Percentiles rank a stretch among this genome's conserved stretches.
phyloP scores from a whole-genome alignment of 345 rosid genomes.

The Salix purpurea region DNA sequence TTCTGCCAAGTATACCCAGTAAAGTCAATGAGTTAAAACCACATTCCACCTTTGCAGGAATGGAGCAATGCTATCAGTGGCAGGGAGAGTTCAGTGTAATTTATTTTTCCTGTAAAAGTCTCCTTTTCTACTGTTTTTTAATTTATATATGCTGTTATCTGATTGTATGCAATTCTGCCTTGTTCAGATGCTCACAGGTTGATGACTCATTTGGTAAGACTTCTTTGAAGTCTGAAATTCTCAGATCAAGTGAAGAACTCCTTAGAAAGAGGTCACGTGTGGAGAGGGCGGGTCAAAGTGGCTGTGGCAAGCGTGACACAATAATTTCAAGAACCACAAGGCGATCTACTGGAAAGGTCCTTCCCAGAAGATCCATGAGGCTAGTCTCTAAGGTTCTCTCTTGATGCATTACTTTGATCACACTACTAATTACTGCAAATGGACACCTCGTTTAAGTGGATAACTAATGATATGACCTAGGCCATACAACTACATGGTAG shows the following conservation, averaged over 20 bases:
- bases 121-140: neutral
- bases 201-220: slow-evolving; percentile 26
- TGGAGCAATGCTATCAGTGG: slow-evolving; percentile 49
- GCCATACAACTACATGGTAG: neutral
- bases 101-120: slow-evolving; percentile 17
- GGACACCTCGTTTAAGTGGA: neutral
- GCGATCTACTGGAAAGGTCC: slow-evolving; percentile 26
- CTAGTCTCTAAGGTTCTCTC: slow-evolving; percentile 53
- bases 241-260: slow-evolving; percentile 22
- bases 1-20: slow-evolving; percentile 3
- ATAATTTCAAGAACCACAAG: slow-evolving; percentile 35
- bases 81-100: slow-evolving; percentile 53
- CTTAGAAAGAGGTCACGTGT: slow-evolving; percentile 29
- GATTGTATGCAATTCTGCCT: slow-evolving; percentile 2
- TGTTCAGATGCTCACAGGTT: slow-evolving; percentile 42
- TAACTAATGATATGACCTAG: neutral
- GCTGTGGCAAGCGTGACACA: slow-evolving; percentile 16
- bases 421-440: neutral
- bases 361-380: slow-evolving; percentile 57
- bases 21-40: slow-evolving; percentile 11
- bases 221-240: slow-evolving; percentile 22
- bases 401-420: slow-evolving; percentile 3
- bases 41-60: slow-evolving; percentile 44
- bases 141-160: slow-evolving; percentile 5
- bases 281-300: slow-evolving; percentile 19